Evolutionary conservation across 768 basidiomycete species (phyloP), one percentile per base, ranked within the genome.

Genomic region (Gelatoporia subvermispora): DNA sequence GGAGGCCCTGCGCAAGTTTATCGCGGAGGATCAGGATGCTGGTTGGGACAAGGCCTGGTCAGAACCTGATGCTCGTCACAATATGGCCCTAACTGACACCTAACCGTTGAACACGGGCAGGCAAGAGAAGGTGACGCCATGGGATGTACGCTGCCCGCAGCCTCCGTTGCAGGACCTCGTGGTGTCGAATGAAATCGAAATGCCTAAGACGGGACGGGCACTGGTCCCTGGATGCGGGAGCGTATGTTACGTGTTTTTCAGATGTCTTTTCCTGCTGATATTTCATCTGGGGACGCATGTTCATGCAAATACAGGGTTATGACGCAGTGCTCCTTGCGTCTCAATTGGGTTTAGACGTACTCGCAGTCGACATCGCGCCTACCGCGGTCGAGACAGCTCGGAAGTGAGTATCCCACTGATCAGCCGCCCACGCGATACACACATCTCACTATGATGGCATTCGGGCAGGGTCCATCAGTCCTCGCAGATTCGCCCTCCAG

Each of bases 201-300:
- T 78, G 38, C 77, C 82, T 4, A 67, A 49, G 24, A 39, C 52
- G 2, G 72, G 70, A 3, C 53, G 71, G 37, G 78, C 76, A 4
- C 61, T 82, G 1, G 70, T 81, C 10, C 77, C 78, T 0, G 81
- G 81, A 0, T 86, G 84, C 57, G 85, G 85, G 11, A 70, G 63
- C 43, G 71, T 73, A 50, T 18, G 36, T 37, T 8, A 13, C 18
- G 13, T 20, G 20, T 43, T 22, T 1, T 1, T 52, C 16, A 17
- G 28, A 31, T 13, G 7, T 31, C 25, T 43, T n/a, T 2, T 35
- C 35, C 21, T 20, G 41, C 17, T 44, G 23, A 45, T 35, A 43
- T 18, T 43, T 22, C 3, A 34, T 8, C 21, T 42, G 34, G 22
- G n/a, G 13, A n/a, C 17, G 37, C 10, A 8, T 15, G 11, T n/a